Evolutionary conservation across 129 eudicot species (phyloP).

Genomic region (Solidago caesia): DNA sequence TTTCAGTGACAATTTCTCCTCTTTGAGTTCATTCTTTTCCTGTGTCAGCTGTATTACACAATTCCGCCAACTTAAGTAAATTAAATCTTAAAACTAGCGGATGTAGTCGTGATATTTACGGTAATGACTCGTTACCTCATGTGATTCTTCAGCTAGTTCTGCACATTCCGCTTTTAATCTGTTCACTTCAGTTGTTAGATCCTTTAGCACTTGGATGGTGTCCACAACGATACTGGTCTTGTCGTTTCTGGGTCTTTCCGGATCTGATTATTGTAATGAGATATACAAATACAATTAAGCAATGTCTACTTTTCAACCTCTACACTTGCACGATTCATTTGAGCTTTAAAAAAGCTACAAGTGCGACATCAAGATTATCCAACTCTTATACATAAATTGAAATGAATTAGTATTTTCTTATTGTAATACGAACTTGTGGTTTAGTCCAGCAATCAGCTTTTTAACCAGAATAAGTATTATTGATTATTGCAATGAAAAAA

Average conservation of each 20-base stretch:
- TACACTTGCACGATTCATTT: too few relatives aligned
- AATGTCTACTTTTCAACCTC: too few relatives aligned
- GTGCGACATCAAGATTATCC: too few relatives aligned
- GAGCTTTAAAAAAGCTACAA: too few relatives aligned
- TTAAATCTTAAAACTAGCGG: not conserved
- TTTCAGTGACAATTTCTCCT: conserved; percentile 55
- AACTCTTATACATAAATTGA: not conserved
- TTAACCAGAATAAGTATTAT: too few relatives aligned
- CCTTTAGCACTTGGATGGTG: conserved; percentile 54
- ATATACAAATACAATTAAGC: not conserved
- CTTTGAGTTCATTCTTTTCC: conserved; percentile 64
- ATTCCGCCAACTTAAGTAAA: not conserved
- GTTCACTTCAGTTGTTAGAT: conserved; percentile 53
- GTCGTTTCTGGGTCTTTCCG: conserved; percentile 59
- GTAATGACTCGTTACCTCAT: conserved; percentile 42
- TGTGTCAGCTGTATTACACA: conserved; percentile 44
- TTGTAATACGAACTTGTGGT: too few relatives aligned
- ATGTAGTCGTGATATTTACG: not conserved
- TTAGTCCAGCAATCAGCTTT: too few relatives aligned
- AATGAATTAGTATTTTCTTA: not conserved
- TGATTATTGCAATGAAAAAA: too few relatives aligned
- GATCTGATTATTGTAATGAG: conserved; percentile 36
- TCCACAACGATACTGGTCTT: conserved; percentile 51
- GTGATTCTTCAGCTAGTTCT: conserved; percentile 51
- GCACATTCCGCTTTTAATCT: conserved; percentile 49